These are phyloP conservation scores for Iris macrosiphon DNA, from an alignment of 106 monocot species.

Conservation along the genomic window DNA sequence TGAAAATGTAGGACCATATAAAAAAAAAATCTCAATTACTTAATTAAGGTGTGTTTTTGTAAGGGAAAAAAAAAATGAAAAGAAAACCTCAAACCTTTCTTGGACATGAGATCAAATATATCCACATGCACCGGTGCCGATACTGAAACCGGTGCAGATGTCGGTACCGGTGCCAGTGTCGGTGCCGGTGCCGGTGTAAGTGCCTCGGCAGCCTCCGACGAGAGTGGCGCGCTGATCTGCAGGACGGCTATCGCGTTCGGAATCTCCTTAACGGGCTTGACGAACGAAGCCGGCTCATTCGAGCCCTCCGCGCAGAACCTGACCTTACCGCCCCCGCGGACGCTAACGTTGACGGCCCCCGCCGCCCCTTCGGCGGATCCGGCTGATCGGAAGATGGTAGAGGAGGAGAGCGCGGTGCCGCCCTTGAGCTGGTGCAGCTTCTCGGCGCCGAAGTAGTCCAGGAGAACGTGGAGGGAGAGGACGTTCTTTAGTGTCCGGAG, in stretches of 20 bases:
- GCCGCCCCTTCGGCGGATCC: constrained; percentile 36
- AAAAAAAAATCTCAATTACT: too few species aligned
- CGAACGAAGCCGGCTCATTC: background rate
- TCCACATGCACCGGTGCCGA: too few species aligned
- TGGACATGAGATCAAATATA: constrained; percentile 29
- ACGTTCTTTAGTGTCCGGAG: constrained; percentile 36
- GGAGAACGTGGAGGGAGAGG: constrained; percentile 38
- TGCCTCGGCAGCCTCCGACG: constrained; percentile 16
- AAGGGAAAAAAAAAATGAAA: too few species aligned
- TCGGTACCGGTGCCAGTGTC: too few species aligned
- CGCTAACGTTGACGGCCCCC: constrained; percentile 39
- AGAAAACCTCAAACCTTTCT: too few species aligned
- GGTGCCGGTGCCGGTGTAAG: constrained; percentile 15
- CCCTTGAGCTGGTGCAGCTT: constrained; percentile 44
- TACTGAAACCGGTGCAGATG: too few species aligned
- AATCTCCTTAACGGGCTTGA: constrained; percentile 2
- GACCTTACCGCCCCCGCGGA: constrained; percentile 23
- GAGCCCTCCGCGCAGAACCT: constrained; percentile 14
- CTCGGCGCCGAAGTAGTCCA: constrained; percentile 41
- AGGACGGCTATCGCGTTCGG: constrained; percentile 22
- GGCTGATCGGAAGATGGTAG: constrained; percentile 39
- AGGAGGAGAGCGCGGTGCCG: constrained; percentile 24
- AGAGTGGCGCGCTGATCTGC: constrained; percentile 12
- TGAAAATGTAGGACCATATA: too few species aligned
- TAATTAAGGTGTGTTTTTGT: too few species aligned